Evolutionary conservation across 1,284 basidiomycete genomes (phyloP).

Genomic region (Leccinum olivaceoglutinosum): DNA sequence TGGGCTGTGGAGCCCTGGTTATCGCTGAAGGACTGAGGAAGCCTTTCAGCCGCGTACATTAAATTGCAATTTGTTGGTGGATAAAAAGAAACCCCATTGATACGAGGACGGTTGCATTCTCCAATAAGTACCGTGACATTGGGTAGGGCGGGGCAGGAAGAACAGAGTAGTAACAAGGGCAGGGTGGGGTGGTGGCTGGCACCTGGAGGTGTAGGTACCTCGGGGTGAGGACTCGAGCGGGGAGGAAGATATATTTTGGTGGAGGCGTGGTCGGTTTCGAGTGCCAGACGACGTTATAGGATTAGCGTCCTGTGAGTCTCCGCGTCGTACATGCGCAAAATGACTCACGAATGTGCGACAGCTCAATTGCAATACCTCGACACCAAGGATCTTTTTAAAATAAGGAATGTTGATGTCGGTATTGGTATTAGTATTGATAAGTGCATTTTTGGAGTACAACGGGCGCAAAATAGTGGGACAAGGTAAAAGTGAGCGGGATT

Average conservation of each 20-base stretch:
- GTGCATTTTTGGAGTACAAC: constrained; percentile 19
- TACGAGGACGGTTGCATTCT: neutral
- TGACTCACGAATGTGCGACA: constrained; percentile 25
- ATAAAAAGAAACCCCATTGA: neutral
- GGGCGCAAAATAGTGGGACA: constrained; percentile 1
- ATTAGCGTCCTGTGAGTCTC: constrained; percentile 48
- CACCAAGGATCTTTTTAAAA: constrained; percentile 54
- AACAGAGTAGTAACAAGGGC: neutral
- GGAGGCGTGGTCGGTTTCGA: neutral
- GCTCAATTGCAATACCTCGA: constrained; percentile 78
- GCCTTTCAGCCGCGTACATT: neutral
- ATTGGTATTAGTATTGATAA: constrained; percentile 2
- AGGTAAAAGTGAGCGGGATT: neutral
- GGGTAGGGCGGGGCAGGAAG: neutral
- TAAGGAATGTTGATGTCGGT: neutral
- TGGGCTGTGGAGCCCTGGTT: neutral
- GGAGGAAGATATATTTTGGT: too few species aligned
- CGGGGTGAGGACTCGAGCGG: too few species aligned
- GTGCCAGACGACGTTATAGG: constrained; percentile 61
- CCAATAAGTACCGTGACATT: neutral
- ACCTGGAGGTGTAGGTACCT: too few species aligned
- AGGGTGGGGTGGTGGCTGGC: too few species aligned
- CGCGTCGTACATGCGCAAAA: neutral
- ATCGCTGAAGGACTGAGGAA: neutral
- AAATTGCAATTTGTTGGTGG: neutral